Conservation (phyloP, 1,139 yeast genomes). For the Yamadazyma blattariae region DNA sequence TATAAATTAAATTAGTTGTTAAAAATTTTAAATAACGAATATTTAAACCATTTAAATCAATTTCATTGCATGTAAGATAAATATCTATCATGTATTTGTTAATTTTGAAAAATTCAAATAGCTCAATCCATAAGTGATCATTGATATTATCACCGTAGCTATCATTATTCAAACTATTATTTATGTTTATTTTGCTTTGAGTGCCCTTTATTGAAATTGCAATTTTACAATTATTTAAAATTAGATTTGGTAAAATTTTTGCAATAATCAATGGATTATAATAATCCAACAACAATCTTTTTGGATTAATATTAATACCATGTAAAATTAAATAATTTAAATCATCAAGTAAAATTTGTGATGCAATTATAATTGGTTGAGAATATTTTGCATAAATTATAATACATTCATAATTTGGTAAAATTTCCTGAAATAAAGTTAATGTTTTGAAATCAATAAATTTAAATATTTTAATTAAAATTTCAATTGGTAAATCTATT, state of each 20-base stretch:
- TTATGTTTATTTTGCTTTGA: not conserved
- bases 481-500: conserved; percentile 2
- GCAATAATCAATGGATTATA: not conserved
- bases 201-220: not conserved
- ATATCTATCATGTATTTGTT: conserved; percentile 1
- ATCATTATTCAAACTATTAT: not conserved
- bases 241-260: not conserved
- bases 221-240: conserved; percentile 1
- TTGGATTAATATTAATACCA: conserved; percentile 19
- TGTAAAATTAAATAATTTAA: conserved; percentile 16
- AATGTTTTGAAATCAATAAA: not conserved
- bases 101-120: no score
- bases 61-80: not conserved
- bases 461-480: not conserved
- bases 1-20: not conserved
- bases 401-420: not conserved
- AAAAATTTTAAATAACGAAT: conserved; percentile 3
- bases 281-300: conserved; percentile 14
- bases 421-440: not conserved
- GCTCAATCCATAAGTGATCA: no score
- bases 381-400: conserved; percentile 4
- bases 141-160: no score
- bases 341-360: not conserved
- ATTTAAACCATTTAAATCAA: conserved; percentile 1
- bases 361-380: not conserved